phyloP scores from a whole-genome alignment of 2,329 filamentous ascomycete species.

The Ophiostoma sp. region DNA sequence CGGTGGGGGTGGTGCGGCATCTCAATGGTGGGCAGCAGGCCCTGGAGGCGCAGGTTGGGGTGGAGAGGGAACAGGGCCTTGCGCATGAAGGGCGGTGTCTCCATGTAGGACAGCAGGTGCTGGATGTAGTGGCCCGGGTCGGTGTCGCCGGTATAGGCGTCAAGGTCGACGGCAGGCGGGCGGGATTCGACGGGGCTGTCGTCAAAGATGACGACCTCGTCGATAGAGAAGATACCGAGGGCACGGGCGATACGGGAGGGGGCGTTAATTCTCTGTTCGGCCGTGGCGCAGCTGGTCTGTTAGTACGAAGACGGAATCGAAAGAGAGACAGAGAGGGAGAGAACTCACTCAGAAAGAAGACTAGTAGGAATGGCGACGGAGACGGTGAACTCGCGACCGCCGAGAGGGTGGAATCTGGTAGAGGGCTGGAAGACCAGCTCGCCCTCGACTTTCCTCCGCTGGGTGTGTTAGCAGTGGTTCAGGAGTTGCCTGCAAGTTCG shows the following conservation, averaged over 20 bases:
- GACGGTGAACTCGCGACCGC: slow-evolving; percentile 64
- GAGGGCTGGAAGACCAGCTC: slow-evolving; percentile 58
- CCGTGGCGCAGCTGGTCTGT: slow-evolving; percentile 55
- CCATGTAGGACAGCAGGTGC: slow-evolving; percentile 74
- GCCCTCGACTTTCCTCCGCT: slow-evolving; percentile 47
- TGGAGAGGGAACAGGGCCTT: slow-evolving; percentile 71
- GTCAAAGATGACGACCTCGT: slow-evolving; percentile 78
- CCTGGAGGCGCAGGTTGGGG: slow-evolving; percentile 68
- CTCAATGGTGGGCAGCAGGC: slow-evolving; percentile 69
- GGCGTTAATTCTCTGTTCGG: slow-evolving; percentile 68
- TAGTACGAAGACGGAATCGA: not conserved
- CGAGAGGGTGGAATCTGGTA: slow-evolving; percentile 59
- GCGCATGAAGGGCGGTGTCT: slow-evolving; percentile 77
- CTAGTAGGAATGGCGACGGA: slow-evolving; percentile 75
- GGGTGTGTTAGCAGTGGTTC: slow-evolving; percentile 1
- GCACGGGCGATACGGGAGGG: slow-evolving; percentile 74
- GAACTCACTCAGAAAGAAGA: slow-evolving; percentile 63
- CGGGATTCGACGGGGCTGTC: slow-evolving; percentile 52
- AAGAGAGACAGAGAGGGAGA: not conserved
- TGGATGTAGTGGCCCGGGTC: slow-evolving; percentile 76
- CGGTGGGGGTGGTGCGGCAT: slow-evolving; percentile 77
- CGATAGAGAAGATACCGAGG: slow-evolving; percentile 74
- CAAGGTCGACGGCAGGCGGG: slow-evolving; percentile 44
- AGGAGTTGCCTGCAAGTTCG: not conserved
- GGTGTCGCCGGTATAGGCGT: slow-evolving; percentile 60